Evolutionary conservation across 2,329 filamentous ascomycete species (phyloP), one percentile per base, ranked within the genome.

Genomic region (Fusarium nelsonii): DNA sequence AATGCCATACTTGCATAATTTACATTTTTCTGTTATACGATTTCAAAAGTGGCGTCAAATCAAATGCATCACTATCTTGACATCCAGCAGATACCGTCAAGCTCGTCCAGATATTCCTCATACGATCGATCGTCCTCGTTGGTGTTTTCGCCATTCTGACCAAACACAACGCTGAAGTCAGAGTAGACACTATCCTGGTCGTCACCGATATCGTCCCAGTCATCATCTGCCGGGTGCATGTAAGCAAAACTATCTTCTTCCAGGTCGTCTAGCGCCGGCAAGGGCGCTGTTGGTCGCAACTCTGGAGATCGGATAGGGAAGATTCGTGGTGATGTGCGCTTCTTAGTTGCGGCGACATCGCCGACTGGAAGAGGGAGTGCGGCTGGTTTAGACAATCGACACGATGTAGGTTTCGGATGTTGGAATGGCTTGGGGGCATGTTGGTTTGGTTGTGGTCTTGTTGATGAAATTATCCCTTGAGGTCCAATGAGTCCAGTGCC

Each of bases 41-140:
- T 54, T 48, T 30, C 52, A 40, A 41, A 59, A 48, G 44, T 56
- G 43, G 48, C 41, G n/a, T 34, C 46, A 20, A 23, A 53, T 45
- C 14, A 30, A 20, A n/a, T 50, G 32, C n/a, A n/a, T n/a, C 26
- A 44, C 58, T 73, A 74, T 61, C 73, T 68, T 36, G 71, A 73
- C 63, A 78, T 76, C 79, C 84, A 86, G 8, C 83, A 82, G 63
- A 87, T 86, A 11, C 85, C 85, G 65, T 87, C 85, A 63, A 87
- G 73, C 63, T 87, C 85, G 68, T 87, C 85, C 69, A 87, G 78
- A 70, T 84, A 86, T 69, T 86, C 85, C 71, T 87, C 85, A 56
- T 84, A 84, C 28, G 81, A 83, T 55, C 84, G 78, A 18, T 81
- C 81, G 4, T 81, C 78, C 6, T 70, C 65, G 28, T 61, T 68